phyloP scores from a whole-genome alignment of 352 stramenopile species.

The Plasmopara viticola region DNA sequence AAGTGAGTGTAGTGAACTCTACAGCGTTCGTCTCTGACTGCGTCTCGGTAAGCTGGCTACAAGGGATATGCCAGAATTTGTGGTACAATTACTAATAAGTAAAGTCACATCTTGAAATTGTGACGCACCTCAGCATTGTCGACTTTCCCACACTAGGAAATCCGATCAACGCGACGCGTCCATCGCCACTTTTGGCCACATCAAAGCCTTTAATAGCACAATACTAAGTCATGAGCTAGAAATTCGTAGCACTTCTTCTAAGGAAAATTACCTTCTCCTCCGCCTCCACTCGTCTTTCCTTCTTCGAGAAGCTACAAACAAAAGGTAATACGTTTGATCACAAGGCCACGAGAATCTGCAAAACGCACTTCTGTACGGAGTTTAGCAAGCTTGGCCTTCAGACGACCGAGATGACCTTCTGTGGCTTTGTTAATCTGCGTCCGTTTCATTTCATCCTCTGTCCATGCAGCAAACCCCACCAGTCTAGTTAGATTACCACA shows the following conservation, averaged over 20 bases:
- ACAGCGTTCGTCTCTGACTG: conserved; percentile 95
- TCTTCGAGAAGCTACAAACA: conserved; percentile 65
- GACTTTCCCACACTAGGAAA: conserved; percentile 89
- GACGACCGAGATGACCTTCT: conserved; percentile 82
- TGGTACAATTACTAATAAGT: background rate
- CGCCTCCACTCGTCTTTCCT: conserved; percentile 65
- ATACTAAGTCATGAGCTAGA: background rate
- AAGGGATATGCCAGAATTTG: background rate
- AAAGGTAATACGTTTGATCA: background rate
- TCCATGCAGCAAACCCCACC: conserved; percentile 5
- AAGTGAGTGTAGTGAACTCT: conserved; percentile 98
- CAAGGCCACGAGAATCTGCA: background rate
- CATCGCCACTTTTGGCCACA: conserved; percentile 93
- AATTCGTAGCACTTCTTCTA: background rate
- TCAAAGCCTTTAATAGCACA: conserved; percentile 77
- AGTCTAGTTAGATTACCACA: background rate
- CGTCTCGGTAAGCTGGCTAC: conserved; percentile 93
- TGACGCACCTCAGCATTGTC: conserved; percentile 67
- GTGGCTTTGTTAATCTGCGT: conserved; percentile 99
- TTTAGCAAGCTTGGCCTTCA: conserved; percentile 99
- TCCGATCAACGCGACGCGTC: conserved; percentile 95
- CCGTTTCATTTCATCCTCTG: conserved; percentile 94
- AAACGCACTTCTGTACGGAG: conserved; percentile 90
- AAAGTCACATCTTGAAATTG: background rate
- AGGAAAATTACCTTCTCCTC: conserved; percentile 54